Conservation (phyloP, 2,329 filamentous ascomycete genomes). For the Nigrospora osmanthi region DNA sequence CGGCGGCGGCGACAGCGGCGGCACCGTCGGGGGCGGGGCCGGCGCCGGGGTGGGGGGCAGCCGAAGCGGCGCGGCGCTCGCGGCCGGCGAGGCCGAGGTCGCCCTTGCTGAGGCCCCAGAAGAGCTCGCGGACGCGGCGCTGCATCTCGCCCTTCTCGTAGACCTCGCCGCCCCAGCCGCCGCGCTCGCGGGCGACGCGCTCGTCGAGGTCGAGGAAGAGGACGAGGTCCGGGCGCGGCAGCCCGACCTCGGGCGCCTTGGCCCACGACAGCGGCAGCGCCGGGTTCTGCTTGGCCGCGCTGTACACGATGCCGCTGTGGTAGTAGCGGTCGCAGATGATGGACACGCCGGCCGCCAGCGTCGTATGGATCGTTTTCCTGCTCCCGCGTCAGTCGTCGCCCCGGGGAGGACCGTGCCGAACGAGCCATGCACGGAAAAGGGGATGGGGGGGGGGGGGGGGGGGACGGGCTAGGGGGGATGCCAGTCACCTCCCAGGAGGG, state of each 20-base stretch:
- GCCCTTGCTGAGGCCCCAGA: slow-evolving; percentile 48
- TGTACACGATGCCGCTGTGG: slow-evolving; percentile 90
- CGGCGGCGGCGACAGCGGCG: background rate
- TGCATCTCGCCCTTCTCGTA: slow-evolving; percentile 88
- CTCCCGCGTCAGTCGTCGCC: background rate
- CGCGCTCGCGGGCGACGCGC: slow-evolving; percentile 62
- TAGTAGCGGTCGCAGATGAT: slow-evolving; percentile 91
- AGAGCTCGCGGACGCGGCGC: slow-evolving; percentile 66
- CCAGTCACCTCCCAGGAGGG: background rate
- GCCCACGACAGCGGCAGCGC: slow-evolving; percentile 70
- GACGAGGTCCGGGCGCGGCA: slow-evolving; percentile 81
- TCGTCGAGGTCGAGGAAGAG: slow-evolving; percentile 80
- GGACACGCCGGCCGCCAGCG: slow-evolving; percentile 59
- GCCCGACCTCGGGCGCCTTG: slow-evolving; percentile 72
- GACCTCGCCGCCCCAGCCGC: slow-evolving; percentile 82
- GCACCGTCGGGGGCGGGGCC: background rate
- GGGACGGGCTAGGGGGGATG: no score
- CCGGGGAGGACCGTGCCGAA: background rate
- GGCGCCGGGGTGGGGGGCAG: slow-evolving; percentile 3
- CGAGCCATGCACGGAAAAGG: background rate
- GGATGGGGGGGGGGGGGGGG: no score
- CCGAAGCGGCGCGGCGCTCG: slow-evolving; percentile 24
- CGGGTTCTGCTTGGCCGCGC: slow-evolving; percentile 74
- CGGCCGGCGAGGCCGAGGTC: slow-evolving; percentile 22
- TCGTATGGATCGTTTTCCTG: slow-evolving; percentile 41